A percentile compares a stretch with the other conserved stretches of the same genome.
phyloP scores from a whole-genome alignment of 495 filamentous ascomycete species.

The Neurospora pannonica region DNA sequence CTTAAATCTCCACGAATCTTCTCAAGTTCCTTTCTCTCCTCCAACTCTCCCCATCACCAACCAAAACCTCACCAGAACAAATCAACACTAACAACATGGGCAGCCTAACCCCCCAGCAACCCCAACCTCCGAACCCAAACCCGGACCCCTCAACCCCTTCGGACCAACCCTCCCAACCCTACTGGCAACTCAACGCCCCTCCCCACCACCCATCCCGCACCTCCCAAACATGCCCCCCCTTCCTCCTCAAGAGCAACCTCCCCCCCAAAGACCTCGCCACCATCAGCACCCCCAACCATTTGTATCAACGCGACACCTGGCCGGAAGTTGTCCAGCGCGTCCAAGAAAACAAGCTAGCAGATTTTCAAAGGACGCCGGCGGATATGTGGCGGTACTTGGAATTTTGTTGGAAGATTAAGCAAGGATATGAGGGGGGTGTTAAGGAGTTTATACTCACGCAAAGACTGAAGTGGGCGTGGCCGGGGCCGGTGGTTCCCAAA shows the following conservation, averaged over 20 bases:
- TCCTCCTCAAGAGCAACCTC: constrained; percentile 40
- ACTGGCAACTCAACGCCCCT: constrained; percentile 75
- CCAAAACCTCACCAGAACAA: neutral
- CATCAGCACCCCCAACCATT: constrained; percentile 53
- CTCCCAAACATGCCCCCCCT: constrained; percentile 54
- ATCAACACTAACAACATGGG: constrained; percentile 13
- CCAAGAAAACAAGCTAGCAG: constrained; percentile 55
- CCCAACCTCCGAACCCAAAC: neutral
- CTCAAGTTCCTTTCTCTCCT: neutral
- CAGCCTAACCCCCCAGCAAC: neutral
- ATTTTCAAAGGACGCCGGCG: constrained; percentile 64
- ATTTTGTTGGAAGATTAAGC: constrained; percentile 51
- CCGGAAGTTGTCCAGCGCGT: constrained; percentile 51
- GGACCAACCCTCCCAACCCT: constrained; percentile 37
- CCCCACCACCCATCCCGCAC: constrained; percentile 45
- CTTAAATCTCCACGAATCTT: neutral
- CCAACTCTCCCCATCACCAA: neutral
- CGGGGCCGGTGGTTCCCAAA: constrained; percentile 18
- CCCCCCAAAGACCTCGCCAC: constrained; percentile 48
- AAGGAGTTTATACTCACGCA: constrained; percentile 63
- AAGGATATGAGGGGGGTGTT: constrained; percentile 54
- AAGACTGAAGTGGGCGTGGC: constrained; percentile 52
- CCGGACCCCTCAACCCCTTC: neutral
- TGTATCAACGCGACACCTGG: constrained; percentile 54
- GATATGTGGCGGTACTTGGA: constrained; percentile 63